phyloP scores from a whole-genome alignment of 1,139 yeast species.

The Maudiozyma humilis region DNA sequence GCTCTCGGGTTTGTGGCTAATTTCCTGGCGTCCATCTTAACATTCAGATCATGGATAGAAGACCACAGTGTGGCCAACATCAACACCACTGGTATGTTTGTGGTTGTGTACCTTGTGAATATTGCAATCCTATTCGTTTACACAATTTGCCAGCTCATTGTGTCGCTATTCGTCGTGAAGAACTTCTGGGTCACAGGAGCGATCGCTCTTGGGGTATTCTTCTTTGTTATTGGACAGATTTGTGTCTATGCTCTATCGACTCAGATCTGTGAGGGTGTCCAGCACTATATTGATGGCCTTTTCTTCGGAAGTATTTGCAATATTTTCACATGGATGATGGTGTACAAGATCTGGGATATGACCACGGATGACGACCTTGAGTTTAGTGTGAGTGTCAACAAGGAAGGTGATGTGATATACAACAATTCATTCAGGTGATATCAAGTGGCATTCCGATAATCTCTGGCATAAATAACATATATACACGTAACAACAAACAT shows the following conservation, averaged over 20 bases:
- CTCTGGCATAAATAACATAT: no score
- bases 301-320: constrained; percentile 78
- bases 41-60: constrained; percentile 62
- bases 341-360: constrained; percentile 94
- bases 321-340: constrained; percentile 82
- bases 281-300: constrained; percentile 85
- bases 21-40: constrained; percentile 58
- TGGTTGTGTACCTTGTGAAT: constrained; percentile 61
- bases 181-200: constrained; percentile 90
- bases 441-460: no score
- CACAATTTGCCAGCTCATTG: constrained; percentile 59
- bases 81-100: constrained; percentile 57
- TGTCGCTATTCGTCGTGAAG: constrained; percentile 59
- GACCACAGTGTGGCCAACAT: constrained; percentile 23
- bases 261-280: constrained; percentile 57
- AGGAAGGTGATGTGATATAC: constrained; percentile 31
- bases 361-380: constrained; percentile 93
- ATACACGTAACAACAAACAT: no score
- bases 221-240: constrained; percentile 76
- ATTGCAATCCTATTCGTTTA: constrained; percentile 57
- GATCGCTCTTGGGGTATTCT: constrained; percentile 54
- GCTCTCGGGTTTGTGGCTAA: constrained; percentile 50
- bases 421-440: constrained; percentile 7
- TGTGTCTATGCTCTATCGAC: constrained; percentile 60
- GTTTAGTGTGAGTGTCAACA: constrained; percentile 54